These are phyloP conservation scores for Penicillium sp. DNA, from an alignment of 2,329 filamentous ascomycete genomes.

Conservation along the genomic window DNA sequence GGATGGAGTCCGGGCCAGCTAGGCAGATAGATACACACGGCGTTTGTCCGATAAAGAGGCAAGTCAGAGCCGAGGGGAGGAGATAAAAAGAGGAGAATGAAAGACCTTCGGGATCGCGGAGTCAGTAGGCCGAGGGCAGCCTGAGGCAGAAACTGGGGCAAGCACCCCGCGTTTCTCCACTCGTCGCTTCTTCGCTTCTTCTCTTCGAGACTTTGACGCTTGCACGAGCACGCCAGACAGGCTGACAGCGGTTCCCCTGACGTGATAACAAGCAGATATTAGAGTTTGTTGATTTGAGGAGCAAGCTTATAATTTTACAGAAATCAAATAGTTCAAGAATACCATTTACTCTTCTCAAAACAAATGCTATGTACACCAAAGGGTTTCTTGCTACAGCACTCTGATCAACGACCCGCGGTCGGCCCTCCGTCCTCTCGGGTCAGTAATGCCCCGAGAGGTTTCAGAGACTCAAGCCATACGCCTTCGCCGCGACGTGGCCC, in stretches of 20 bases:
- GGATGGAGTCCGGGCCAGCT: slow-evolving; percentile 4
- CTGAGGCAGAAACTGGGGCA: slow-evolving; percentile 28
- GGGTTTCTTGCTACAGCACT: background rate
- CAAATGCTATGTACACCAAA: background rate
- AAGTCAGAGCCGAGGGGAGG: slow-evolving; percentile 12
- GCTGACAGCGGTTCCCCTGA: background rate
- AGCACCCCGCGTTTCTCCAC: slow-evolving; percentile 28
- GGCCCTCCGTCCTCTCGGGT: slow-evolving; percentile 26
- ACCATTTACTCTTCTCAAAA: background rate
- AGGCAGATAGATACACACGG: slow-evolving; percentile 7
- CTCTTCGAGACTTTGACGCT: background rate
- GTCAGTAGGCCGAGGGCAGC: slow-evolving; percentile 9
- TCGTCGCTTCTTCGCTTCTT: background rate
- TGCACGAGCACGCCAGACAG: background rate
- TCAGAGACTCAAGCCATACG: slow-evolving; percentile 55
- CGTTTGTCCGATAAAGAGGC: slow-evolving; percentile 18
- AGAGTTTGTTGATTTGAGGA: background rate
- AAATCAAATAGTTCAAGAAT: background rate
- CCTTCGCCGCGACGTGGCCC: slow-evolving; percentile 69
- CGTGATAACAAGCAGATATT: background rate
- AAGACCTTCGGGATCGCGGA: slow-evolving; percentile 12
- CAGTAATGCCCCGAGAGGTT: slow-evolving; percentile 34
- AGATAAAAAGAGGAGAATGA: slow-evolving; percentile 9
- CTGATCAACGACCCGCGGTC: background rate
- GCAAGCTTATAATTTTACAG: background rate